Evolutionary conservation across 2,329 filamentous ascomycete genomes (phyloP), one percentile per base, ranked within the genome.

Genomic region (Lecanosticta acicola): DNA sequence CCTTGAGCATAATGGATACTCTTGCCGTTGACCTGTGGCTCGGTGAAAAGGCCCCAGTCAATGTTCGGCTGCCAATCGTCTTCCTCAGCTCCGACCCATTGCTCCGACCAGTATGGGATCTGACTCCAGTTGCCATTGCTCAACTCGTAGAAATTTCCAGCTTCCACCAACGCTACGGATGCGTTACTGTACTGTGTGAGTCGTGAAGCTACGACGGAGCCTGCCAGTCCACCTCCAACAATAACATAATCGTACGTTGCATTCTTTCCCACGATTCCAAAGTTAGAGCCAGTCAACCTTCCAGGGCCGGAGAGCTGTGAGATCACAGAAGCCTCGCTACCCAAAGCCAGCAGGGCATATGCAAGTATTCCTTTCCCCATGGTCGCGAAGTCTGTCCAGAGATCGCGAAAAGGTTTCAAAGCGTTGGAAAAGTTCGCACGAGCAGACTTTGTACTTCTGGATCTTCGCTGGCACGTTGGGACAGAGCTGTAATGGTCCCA

Each of bases 141-240:
- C 2, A 59, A 36, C 44, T 64, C 60, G 33, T 63, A 63, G 49
- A 63, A 64, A 10, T 44, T 46, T 4, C 62, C 62, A 9, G 60
- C 62, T 45, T 65, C 62, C 17, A 64, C 40, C 5, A 64, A 47
- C 0, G 59, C 62, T 4, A 64, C 57, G n/a, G 56, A 40, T 5
- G 50, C 37, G 37, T 49, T 44, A 1, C 33, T 39, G 21, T 61
- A 41, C 20, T 61, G 51, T 13, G 54, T 54, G 3, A 61, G 44
- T 10, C 60, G 52, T 4, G 43, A 41, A 9, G 60, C 58, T 4
- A 62, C 41, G 1, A 56, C 56, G 9, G 57, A 55, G 2, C 59
- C 58, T 13, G 59, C 58, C 4, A 54, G 54, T 16, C 59, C 59
- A 26, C 57, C 57, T 7, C 59, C 59, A 33, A 59, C 48, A 18